Conservation (phyloP, 2,329 filamentous ascomycete species). For the Penicillium hordei region DNA sequence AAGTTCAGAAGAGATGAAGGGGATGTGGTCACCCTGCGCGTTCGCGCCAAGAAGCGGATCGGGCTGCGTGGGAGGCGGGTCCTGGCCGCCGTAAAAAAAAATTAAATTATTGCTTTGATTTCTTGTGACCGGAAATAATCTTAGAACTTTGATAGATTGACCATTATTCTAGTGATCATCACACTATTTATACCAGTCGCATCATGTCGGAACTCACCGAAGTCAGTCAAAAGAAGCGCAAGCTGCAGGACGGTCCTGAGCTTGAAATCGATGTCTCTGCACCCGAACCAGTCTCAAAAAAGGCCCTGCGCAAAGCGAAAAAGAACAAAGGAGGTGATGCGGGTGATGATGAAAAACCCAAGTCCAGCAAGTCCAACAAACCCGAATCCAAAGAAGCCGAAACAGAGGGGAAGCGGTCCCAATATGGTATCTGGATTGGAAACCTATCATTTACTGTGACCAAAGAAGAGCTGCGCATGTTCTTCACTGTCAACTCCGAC, state of each 20-base stretch:
- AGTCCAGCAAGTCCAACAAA: conserved; percentile 23
- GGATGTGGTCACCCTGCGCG: conserved; percentile 17
- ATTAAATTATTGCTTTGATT: conserved; percentile 13
- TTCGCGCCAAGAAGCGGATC: conserved; percentile 23
- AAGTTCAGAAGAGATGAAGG: conserved; percentile 10
- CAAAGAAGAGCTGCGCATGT: conserved; percentile 70
- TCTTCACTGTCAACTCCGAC: conserved; percentile 70
- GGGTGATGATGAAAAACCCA: conserved; percentile 31
- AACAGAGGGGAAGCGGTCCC: conserved; percentile 58
- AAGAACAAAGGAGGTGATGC: conserved; percentile 51
- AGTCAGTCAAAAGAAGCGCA: conserved; percentile 64
- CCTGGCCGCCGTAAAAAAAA: conserved; percentile 34
- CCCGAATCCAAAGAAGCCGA: conserved; percentile 36
- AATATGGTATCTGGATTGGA: conserved; percentile 91
- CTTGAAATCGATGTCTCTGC: conserved; percentile 85
- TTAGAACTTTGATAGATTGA: neutral
- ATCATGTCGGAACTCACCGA: conserved; percentile 33
- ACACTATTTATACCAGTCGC: neutral
- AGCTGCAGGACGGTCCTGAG: conserved; percentile 58
- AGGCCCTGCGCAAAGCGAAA: conserved; percentile 83
- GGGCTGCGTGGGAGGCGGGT: conserved; percentile 24
- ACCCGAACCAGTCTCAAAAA: conserved; percentile 95
- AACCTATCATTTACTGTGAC: conserved; percentile 86
- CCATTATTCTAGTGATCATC: neutral
- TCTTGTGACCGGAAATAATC: neutral